Conservation (phyloP, 1,284 basidiomycete species). For the Ustilago vetiveriae region DNA sequence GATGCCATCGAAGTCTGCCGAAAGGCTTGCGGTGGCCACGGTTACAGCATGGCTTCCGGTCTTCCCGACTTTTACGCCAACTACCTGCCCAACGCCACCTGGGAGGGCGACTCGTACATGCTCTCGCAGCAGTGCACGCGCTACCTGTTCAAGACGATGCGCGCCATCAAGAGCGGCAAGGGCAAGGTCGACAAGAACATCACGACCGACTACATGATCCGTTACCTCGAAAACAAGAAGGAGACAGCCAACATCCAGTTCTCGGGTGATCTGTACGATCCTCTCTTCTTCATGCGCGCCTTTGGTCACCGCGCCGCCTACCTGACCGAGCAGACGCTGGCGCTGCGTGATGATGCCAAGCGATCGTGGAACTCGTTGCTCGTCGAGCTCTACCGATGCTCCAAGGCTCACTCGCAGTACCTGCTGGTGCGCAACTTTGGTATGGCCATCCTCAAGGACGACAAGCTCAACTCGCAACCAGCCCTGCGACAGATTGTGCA, state of each 20-base stretch:
- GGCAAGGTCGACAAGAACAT: constrained; percentile 57
- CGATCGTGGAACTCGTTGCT: constrained; percentile 67
- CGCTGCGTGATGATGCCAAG: constrained; percentile 67
- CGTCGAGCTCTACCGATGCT: constrained; percentile 67
- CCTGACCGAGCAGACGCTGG: constrained; percentile 66
- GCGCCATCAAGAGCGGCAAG: constrained; percentile 50
- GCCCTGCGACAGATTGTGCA: constrained; percentile 67
- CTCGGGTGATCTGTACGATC: constrained; percentile 60
- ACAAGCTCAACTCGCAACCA: constrained; percentile 64
- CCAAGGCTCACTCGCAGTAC: constrained; percentile 54
- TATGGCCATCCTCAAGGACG: constrained; percentile 67
- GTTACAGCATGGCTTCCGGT: constrained; percentile 65
- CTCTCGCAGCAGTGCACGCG: constrained; percentile 68
- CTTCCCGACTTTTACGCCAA: constrained; percentile 60
- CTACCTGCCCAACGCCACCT: constrained; percentile 64
- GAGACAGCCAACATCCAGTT: constrained; percentile 56
- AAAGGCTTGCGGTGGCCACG: constrained; percentile 68
- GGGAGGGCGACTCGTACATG: constrained; percentile 68
- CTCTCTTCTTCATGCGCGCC: constrained; percentile 65
- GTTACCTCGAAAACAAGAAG: constrained; percentile 64
- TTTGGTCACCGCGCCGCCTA: constrained; percentile 68
- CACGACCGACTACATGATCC: constrained; percentile 66
- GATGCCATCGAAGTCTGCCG: constrained; percentile 68
- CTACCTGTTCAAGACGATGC: constrained; percentile 68
- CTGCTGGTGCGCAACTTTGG: constrained; percentile 68